Percentiles rank a stretch among this genome's conserved stretches.
Evolutionary conservation across 1,284 basidiomycete genomes (phyloP).

Genomic region (Volvariella surrecta): DNA sequence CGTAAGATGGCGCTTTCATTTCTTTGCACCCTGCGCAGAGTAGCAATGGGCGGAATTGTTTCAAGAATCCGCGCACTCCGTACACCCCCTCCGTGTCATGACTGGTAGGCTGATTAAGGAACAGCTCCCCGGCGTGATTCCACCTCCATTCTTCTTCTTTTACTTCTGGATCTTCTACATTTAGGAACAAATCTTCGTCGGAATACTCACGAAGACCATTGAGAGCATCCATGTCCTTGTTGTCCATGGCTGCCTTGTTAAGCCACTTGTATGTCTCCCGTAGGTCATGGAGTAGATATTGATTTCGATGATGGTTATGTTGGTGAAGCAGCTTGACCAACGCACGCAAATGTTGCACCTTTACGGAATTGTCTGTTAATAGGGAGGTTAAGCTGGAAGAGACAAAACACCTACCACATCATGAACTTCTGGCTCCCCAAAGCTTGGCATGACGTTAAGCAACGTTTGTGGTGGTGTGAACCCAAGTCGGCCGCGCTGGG

Average conservation of each 20-base stretch:
- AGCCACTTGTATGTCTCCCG: slow-evolving; percentile 30
- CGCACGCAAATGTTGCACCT: slow-evolving; percentile 29
- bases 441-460: slow-evolving; percentile 20
- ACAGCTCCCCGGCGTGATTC: slow-evolving; percentile 21
- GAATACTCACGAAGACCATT: slow-evolving; percentile 11
- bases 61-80: no score
- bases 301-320: slow-evolving; percentile 14
- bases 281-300: slow-evolving; percentile 22
- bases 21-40: no score
- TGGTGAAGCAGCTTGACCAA: slow-evolving; percentile 20
- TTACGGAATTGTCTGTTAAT: not conserved
- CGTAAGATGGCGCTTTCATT: no score
- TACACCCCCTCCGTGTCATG: no score
- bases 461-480: slow-evolving; percentile 21
- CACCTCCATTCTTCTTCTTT: slow-evolving; percentile 21
- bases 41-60: no score
- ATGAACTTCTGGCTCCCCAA: slow-evolving; percentile 27
- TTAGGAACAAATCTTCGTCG: slow-evolving; percentile 25
- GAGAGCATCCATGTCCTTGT: slow-evolving; percentile 9
- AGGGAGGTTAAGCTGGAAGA: not conserved
- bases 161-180: slow-evolving; percentile 22
- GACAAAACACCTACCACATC: slow-evolving; percentile 39
- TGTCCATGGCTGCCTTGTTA: slow-evolving; percentile 12
- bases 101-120: no score
- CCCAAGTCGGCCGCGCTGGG: slow-evolving; percentile 27